Base-by-base conservation (phyloP, 225 moss, liverwort and hornwort species). In the Anthoceros angustus region DNA sequence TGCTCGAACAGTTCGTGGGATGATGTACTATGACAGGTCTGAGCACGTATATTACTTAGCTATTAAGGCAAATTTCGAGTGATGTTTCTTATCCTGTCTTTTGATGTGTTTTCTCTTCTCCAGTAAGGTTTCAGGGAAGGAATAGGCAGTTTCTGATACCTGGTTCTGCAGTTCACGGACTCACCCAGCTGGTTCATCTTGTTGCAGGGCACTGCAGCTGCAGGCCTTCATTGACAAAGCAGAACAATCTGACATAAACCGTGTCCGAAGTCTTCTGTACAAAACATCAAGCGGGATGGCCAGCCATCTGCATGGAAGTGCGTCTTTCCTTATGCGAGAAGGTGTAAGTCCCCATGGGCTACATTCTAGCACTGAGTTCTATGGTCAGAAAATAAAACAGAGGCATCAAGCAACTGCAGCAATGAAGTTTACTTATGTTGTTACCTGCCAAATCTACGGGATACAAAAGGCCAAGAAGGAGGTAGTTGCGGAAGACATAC, bases 21-120 rank as follows among this genome's bases (percentile, higher is more conserved):
- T 98, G 92, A 98, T 98, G 98, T 98, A 98, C 66, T 89, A 98
- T 70, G 86, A 87, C 69, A 85, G 94, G 94, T 93, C 49, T 63
- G 77, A 63, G 69, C 70, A 55, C 64, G 25, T 62, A 60, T 32
- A 32, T 32, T 32, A 32, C 32, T 32, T 32, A 32, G 32, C 32
- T 32, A 32, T 32, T 32, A 32, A 32, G 4, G 32, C 4, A 32
- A 32, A 32, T 32, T 32, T 4, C 4, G 32, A 55, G 23, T 15
- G 12, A 23, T 55, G 18, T 40, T 42, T n/a, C 42, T 40, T 66
- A 21, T 5, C 32, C 0, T 10, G 16, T 43, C 15, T 43, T n/a
- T 38, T 41, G 65, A 4, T n/a, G 8, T 6, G 39, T n/a, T 8
- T 65, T 42, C 41, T 70, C 46, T 65, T 20, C 45, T 66, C 21